Evolutionary conservation across 2,329 filamentous ascomycete genomes (phyloP), one percentile per base, ranked within the genome.

Genomic region (Thielaviopsis euricoi): DNA sequence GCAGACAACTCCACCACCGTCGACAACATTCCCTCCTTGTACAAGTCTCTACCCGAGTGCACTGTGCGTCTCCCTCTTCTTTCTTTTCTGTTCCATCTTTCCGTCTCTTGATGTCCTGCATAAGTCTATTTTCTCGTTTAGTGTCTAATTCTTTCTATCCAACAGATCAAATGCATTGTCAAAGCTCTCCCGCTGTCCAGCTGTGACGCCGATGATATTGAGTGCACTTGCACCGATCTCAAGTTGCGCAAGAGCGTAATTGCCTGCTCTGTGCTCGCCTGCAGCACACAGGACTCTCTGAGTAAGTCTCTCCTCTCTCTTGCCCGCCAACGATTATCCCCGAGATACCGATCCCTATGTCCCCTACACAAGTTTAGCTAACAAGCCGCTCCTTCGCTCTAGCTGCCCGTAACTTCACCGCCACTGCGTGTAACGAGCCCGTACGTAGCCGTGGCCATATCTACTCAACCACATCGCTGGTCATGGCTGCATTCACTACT

Each of bases 401-500:
- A 33, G 29, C 12, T 10, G 62, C 58, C 48, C 63, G 62, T 53
- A 62, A 63, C 48, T 15, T 62, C 2, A 64, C 66, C 37, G 56
- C 62, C 33, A 66, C 64, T 1, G 61, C 61, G 10, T 72, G 68
- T 59, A 58, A 61, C 23, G 65, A 62, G 2, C 65, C 62, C 10
- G 37, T 66, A 6, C 63, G 67, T 12, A 64, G 71, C 61, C 70
- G 66, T 55, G 68, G 62, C 61, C 61, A 65, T 22, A 62, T 68
- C 21, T 67, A 72, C 52, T 62, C 69, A 6, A 65, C 64, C 52
- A 64, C 74, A 1, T 65, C 66, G 60, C 63, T 69, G 62, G 33
- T 62, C 59, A 63, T 73, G 12, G 68, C 66, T 29, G 63, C 66
- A 6, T 63, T 75, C 3, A 68, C 71, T 1, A 68, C 63, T 53